Conservation (phyloP, 2,329 filamentous ascomycete species). For the Fusarium verticillioides region DNA sequence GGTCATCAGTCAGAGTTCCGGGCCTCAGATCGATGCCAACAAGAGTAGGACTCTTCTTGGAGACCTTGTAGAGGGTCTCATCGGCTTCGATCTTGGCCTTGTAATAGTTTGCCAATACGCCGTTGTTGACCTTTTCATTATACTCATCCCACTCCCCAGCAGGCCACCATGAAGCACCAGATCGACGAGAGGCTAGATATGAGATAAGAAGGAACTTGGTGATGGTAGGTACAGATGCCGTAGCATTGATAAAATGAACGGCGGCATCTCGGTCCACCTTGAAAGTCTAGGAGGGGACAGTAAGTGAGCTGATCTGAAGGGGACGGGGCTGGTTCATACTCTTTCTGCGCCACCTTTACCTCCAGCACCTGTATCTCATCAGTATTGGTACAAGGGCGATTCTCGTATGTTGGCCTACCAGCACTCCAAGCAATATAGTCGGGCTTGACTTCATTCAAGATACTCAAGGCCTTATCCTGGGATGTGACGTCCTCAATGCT, state of each 20-base stretch:
- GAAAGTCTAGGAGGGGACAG: slow-evolving; percentile 57
- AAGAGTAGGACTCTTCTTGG: slow-evolving; percentile 55
- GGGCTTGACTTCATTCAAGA: slow-evolving; percentile 69
- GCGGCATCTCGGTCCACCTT: slow-evolving; percentile 73
- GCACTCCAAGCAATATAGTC: slow-evolving; percentile 78
- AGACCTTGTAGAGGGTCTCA: slow-evolving; percentile 63
- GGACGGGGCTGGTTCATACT: slow-evolving; percentile 43
- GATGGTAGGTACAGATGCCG: slow-evolving; percentile 63
- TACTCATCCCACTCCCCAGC: slow-evolving; percentile 61
- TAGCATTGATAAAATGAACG: slow-evolving; percentile 69
- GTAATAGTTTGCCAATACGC: slow-evolving; percentile 63
- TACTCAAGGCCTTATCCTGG: slow-evolving; percentile 68
- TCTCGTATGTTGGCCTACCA: slow-evolving; percentile 55
- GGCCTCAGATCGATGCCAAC: slow-evolving; percentile 66
- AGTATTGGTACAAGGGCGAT: slow-evolving; percentile 3
- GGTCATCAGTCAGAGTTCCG: slow-evolving; percentile 60
- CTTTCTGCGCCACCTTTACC: slow-evolving; percentile 67
- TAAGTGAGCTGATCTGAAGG: neutral
- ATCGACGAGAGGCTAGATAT: slow-evolving; percentile 65
- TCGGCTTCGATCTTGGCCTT: slow-evolving; percentile 71
- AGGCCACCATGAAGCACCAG: slow-evolving; percentile 66
- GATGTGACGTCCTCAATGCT: slow-evolving; percentile 78
- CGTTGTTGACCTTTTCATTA: slow-evolving; percentile 54
- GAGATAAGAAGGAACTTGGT: slow-evolving; percentile 74
- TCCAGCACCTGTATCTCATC: slow-evolving; percentile 59